phyloP scores from a whole-genome alignment of 139 green algal species.

The Tetradesmus lagerheimii region DNA sequence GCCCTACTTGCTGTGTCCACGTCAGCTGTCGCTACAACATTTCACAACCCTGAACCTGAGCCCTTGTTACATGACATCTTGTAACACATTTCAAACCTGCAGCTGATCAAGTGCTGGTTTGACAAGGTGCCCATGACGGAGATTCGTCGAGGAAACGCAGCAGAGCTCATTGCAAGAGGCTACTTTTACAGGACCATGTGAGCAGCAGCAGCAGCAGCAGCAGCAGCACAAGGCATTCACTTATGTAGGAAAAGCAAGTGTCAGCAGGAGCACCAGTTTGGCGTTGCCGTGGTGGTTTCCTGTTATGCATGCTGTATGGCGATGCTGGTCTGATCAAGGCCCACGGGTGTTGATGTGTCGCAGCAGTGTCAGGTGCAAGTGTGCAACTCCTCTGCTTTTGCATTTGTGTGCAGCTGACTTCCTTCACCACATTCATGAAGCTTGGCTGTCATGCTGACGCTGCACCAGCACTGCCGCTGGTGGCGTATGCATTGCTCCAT shows the following conservation, averaged over 20 bases:
- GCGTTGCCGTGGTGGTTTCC: too few species aligned
- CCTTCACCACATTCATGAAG: too few species aligned
- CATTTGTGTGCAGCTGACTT: too few species aligned
- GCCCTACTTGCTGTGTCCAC: too few species aligned
- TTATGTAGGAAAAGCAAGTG: not conserved
- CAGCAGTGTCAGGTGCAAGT: too few species aligned
- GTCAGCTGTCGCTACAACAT: not conserved
- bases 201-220: not conserved
- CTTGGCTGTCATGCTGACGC: too few species aligned
- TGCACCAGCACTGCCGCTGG: too few species aligned
- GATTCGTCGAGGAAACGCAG: constrained; percentile 50
- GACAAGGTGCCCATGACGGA: constrained; percentile 26
- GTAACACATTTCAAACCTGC: not conserved
- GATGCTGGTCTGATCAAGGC: too few species aligned
- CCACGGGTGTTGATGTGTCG: too few species aligned
- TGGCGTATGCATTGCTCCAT: too few species aligned
- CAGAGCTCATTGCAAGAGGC: constrained; percentile 54
- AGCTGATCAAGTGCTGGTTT: constrained; percentile 50
- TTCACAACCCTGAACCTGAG: not conserved
- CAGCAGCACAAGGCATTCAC: not conserved
- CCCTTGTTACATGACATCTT: not conserved
- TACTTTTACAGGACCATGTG: constrained; percentile 50
- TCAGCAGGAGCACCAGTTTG: constrained; percentile 15
- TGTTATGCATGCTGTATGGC: too few species aligned
- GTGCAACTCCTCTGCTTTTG: too few species aligned